These are phyloP conservation scores for Penicillium odoratum DNA, from an alignment of 495 filamentous ascomycete genomes.

Conservation along the genomic window DNA sequence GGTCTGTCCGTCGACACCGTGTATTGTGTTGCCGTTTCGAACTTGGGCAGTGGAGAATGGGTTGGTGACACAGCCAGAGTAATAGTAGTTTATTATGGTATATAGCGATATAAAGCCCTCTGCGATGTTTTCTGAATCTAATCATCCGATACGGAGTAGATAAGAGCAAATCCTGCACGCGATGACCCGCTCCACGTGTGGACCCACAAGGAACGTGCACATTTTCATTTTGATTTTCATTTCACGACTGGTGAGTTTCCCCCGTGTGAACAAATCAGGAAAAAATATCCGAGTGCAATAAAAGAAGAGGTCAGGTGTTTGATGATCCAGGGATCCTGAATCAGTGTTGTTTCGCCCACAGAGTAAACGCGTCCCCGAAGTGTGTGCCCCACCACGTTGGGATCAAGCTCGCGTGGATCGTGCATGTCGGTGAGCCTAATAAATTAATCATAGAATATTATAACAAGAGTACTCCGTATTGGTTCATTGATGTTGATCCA, in stretches of 20 bases:
- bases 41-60: conserved; percentile 16
- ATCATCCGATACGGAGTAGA: not conserved
- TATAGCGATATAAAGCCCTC: no score
- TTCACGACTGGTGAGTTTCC: not conserved
- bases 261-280: not conserved
- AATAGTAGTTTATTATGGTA: no score
- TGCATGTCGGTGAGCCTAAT: not conserved
- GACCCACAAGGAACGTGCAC: not conserved
- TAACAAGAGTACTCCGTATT: no score
- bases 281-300: not conserved
- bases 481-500: no score
- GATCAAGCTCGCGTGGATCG: not conserved
- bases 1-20: conserved; percentile 45
- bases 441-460: no score
- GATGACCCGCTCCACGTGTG: not conserved
- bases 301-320: not conserved
- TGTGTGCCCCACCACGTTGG: not conserved
- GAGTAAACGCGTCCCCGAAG: not conserved
- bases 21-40: conserved; percentile 34
- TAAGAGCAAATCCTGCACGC: not conserved
- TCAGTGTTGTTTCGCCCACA: not conserved
- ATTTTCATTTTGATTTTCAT: not conserved
- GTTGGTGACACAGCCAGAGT: not conserved
- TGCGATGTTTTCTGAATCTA: no score
- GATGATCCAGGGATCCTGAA: not conserved